Evolutionary conservation across 257 asterid genomes (phyloP).

Genomic region (Solanum tarapatanum): DNA sequence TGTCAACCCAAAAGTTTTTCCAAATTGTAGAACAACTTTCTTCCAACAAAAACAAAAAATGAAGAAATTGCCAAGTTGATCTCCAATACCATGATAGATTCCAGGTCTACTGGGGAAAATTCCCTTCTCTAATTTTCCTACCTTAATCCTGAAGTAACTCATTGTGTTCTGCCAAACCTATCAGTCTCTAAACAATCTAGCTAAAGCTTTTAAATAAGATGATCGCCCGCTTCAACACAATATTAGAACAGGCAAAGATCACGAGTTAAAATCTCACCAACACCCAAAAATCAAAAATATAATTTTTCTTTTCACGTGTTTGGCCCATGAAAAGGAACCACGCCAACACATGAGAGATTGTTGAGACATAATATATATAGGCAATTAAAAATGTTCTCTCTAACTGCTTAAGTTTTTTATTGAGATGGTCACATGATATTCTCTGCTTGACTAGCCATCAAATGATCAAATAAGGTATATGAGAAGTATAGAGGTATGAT

Average conservation of each 20-base stretch:
- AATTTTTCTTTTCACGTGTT: background rate
- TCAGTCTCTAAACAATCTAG: constrained; percentile 32
- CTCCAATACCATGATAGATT: constrained; percentile 32
- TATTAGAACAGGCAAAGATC: background rate
- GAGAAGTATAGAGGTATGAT: background rate
- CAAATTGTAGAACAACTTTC: constrained; percentile 26
- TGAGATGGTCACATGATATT: background rate
- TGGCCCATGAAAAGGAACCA: background rate
- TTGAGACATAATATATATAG: background rate
- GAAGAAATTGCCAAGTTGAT: constrained; percentile 38
- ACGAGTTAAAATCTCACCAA: background rate
- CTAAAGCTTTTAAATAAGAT: constrained; percentile 19
- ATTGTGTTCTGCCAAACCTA: constrained; percentile 56
- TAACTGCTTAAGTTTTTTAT: background rate
- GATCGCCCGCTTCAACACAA: background rate
- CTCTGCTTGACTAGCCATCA: background rate
- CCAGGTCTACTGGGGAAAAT: constrained; percentile 11
- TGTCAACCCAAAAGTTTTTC: constrained; percentile 39
- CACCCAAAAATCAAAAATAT: background rate
- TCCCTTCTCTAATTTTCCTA: constrained; percentile 25
- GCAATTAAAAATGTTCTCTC: background rate
- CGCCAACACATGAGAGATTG: background rate
- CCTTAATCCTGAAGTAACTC: constrained; percentile 31
- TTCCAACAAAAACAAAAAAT: constrained; percentile 9
- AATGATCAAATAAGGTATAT: background rate